phyloP scores from a whole-genome alignment of 202 grass and related monocot genomes.

The Setaria viridis region DNA sequence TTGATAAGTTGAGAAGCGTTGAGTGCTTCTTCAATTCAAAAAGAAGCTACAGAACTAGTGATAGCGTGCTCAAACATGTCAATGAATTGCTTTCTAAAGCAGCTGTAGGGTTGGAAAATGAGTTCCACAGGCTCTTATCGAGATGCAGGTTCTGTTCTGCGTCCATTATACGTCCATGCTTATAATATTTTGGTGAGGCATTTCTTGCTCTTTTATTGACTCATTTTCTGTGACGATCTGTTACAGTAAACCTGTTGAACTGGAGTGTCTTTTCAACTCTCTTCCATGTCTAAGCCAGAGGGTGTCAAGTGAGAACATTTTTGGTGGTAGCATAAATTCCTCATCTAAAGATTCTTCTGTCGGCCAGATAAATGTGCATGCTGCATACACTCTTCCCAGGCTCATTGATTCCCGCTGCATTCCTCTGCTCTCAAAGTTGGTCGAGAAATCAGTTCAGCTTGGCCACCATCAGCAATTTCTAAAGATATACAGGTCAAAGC shows the following conservation, averaged over 20 bases:
- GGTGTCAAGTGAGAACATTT: slow-evolving; percentile 7
- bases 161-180: background rate
- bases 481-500: slow-evolving; percentile 62
- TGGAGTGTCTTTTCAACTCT: slow-evolving; percentile 43
- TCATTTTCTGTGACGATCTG: background rate
- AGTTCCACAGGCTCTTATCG: slow-evolving; percentile 53
- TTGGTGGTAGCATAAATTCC: background rate
- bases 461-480: slow-evolving; percentile 56
- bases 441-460: slow-evolving; percentile 54
- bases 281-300: slow-evolving; percentile 39
- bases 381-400: slow-evolving; percentile 44
- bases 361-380: background rate
- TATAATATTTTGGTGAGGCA: background rate
- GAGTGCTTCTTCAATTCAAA: slow-evolving; percentile 54
- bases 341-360: slow-evolving; percentile 31
- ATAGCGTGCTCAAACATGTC: slow-evolving; percentile 40
- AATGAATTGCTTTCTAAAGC: slow-evolving; percentile 55
- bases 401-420: slow-evolving; percentile 56
- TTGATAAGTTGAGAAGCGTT: slow-evolving; percentile 56
- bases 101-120: slow-evolving; percentile 38
- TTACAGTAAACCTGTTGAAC: slow-evolving; percentile 67
- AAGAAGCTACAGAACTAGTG: slow-evolving; percentile 25
- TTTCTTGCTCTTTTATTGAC: background rate
- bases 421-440: slow-evolving; percentile 50
- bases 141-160: slow-evolving; percentile 58